A percentile compares a stretch with the other conserved stretches of the same genome.
phyloP scores from a whole-genome alignment of 1,139 yeast species.

The Geotrichum reessii region DNA sequence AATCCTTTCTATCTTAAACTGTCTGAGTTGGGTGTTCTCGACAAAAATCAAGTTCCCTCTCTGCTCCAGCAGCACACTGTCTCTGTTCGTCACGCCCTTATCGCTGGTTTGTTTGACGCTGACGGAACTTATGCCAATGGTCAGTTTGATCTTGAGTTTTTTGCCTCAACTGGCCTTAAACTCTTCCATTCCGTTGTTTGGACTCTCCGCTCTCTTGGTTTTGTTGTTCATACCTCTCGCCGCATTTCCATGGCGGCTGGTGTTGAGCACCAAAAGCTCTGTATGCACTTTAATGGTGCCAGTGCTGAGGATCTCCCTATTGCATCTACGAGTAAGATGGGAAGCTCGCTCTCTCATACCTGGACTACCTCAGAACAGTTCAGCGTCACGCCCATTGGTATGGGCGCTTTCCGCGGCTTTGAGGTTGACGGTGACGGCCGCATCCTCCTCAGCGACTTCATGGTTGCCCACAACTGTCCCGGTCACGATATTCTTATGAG shows the following conservation, averaged over 20 bases:
- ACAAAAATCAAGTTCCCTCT: background rate
- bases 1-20: constrained; percentile 1
- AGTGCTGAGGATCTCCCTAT: constrained; percentile 1
- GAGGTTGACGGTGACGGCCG: constrained; percentile 5
- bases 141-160: constrained; percentile 4
- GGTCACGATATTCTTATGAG: constrained; percentile 99
- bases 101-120: constrained; percentile 2
- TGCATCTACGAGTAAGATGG: background rate
- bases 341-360: background rate
- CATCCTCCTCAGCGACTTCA: background rate
- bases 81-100: background rate
- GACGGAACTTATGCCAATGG: background rate
- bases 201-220: constrained; percentile 1
- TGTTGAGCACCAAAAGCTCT: background rate
- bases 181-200: constrained; percentile 1
- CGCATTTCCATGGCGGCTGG: background rate
- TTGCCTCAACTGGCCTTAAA: background rate
- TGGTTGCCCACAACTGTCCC: constrained; percentile 52
- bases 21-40: background rate
- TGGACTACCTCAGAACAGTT: background rate
- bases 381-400: background rate
- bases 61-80: background rate
- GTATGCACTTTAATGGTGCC: background rate
- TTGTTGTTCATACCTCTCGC: constrained; percentile 1
- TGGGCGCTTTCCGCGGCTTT: constrained; percentile 2